Percentiles rank a stretch among this genome's conserved stretches.
Conservation (phyloP, 2,329 filamentous ascomycete genomes). For the Sporothrix brasiliensis region DNA sequence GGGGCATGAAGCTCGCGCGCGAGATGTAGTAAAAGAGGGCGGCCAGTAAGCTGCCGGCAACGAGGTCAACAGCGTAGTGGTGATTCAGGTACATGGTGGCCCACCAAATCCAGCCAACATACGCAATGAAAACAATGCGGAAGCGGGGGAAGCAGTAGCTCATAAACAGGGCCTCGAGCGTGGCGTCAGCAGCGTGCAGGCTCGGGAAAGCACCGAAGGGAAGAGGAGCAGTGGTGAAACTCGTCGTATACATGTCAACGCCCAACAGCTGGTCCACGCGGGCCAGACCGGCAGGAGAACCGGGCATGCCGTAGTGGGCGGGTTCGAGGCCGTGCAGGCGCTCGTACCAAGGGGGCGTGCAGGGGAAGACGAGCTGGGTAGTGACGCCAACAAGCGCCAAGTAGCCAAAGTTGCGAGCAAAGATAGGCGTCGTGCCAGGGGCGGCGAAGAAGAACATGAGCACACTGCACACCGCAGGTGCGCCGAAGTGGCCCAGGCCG, state of each 20-base stretch:
- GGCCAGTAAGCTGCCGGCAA: conserved; percentile 78
- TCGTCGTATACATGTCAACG: conserved; percentile 88
- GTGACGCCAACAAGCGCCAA: conserved; percentile 86
- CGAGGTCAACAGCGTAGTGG: conserved; percentile 93
- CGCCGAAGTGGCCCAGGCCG: conserved; percentile 85
- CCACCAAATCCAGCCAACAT: conserved; percentile 96
- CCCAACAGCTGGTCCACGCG: conserved; percentile 89
- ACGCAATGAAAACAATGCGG: conserved; percentile 76
- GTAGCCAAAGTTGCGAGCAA: conserved; percentile 86
- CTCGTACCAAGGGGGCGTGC: conserved; percentile 96
- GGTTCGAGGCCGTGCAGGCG: conserved; percentile 87
- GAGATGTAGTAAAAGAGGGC: conserved; percentile 80
- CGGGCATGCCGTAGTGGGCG: conserved; percentile 87
- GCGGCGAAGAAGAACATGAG: conserved; percentile 88
- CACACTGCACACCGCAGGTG: conserved; percentile 75
- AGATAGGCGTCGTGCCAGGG: conserved; percentile 81
- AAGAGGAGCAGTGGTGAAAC: conserved; percentile 84
- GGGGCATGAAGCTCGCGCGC: conserved; percentile 77
- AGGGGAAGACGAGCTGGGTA: conserved; percentile 88
- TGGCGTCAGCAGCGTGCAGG: conserved; percentile 85
- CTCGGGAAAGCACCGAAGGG: conserved; percentile 96
- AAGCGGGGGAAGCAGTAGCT: conserved; percentile 86
- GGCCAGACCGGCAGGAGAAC: conserved; percentile 84
- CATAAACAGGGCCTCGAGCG: conserved; percentile 89
- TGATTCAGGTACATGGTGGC: conserved; percentile 97